Conservation (phyloP, 345 rosid species). For the Eucalyptus pauciflora region DNA sequence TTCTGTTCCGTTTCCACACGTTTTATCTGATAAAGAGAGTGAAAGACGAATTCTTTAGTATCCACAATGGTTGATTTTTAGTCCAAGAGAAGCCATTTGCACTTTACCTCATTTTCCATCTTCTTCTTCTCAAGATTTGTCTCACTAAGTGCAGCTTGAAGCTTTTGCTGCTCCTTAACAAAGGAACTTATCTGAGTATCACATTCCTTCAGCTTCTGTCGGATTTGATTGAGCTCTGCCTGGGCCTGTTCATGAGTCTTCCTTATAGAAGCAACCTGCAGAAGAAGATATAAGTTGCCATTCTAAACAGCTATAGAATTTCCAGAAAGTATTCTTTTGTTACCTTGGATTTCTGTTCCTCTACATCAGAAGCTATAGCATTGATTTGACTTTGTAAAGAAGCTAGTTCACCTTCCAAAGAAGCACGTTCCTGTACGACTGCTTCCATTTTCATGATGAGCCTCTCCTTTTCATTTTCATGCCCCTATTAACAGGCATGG, state of each 20-base stretch:
- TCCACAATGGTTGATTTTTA: not conserved
- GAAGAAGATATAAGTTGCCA: constrained; percentile 3
- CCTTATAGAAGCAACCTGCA: constrained; percentile 54
- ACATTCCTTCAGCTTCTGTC: constrained; percentile 81
- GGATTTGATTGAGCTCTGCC: constrained; percentile 55
- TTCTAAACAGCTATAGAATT: not conserved
- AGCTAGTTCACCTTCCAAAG: constrained; percentile 70
- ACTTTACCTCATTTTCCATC: constrained; percentile 90
- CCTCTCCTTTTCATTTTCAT: constrained; percentile 69
- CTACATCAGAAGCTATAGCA: constrained; percentile 53
- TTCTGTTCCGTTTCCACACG: constrained; percentile 88
- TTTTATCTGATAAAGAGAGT: constrained; percentile 30
- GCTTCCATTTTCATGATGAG: constrained; percentile 87
- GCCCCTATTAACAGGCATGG: constrained; percentile 33
- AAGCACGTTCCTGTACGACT: constrained; percentile 41
- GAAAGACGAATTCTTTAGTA: not conserved
- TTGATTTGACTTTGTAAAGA: constrained; percentile 47
- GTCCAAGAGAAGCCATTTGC: not conserved
- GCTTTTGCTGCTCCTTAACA: constrained; percentile 60
- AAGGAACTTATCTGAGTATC: constrained; percentile 74
- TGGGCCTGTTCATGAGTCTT: constrained; percentile 49
- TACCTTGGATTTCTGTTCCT: constrained; percentile 66
- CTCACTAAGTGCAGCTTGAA: constrained; percentile 61
- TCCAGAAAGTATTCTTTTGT: not conserved
- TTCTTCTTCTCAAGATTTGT: constrained; percentile 78